Evolutionary conservation across 148 eudicot species (phyloP).

Genomic region (Camellia lanceoleosa): DNA sequence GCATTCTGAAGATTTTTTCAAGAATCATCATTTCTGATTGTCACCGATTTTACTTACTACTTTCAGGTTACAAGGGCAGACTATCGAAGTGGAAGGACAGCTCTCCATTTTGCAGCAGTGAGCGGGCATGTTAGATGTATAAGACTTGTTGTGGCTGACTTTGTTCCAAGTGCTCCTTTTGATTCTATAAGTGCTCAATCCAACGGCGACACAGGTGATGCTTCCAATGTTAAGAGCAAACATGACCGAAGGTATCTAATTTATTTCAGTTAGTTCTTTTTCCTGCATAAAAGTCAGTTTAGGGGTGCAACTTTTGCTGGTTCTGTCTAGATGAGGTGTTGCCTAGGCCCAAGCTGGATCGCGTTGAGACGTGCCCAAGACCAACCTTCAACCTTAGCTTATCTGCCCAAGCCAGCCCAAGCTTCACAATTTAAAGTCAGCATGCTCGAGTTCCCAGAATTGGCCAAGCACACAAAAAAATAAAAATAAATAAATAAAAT

Average conservation of each 20-base stretch:
- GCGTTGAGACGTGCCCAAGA: no score
- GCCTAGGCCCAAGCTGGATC: no score
- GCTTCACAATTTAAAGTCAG: no score
- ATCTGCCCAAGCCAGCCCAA: no score
- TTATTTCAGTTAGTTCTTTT: slow-evolving; percentile 3
- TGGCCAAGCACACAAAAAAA: no score
- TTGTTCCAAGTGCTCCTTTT: slow-evolving; percentile 84
- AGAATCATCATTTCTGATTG: not conserved
- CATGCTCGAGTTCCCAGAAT: no score
- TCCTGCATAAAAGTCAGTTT: no score
- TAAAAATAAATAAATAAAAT: no score
- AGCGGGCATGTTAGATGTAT: slow-evolving; percentile 86
- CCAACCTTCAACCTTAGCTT: no score
- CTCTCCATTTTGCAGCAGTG: slow-evolving; percentile 94
- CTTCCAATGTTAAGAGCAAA: slow-evolving; percentile 48
- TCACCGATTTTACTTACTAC: not conserved
- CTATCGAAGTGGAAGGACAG: slow-evolving; percentile 91
- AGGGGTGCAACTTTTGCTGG: no score
- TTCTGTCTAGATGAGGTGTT: no score
- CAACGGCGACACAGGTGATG: slow-evolving; percentile 36
- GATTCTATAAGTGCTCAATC: slow-evolving; percentile 40
- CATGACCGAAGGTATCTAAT: slow-evolving; percentile 38
- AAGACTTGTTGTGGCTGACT: slow-evolving; percentile 85
- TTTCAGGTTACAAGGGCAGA: slow-evolving; percentile 90
- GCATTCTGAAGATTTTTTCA: not conserved